phyloP scores from a whole-genome alignment of 2,329 filamentous ascomycete genomes.

The Daldinia sp. region DNA sequence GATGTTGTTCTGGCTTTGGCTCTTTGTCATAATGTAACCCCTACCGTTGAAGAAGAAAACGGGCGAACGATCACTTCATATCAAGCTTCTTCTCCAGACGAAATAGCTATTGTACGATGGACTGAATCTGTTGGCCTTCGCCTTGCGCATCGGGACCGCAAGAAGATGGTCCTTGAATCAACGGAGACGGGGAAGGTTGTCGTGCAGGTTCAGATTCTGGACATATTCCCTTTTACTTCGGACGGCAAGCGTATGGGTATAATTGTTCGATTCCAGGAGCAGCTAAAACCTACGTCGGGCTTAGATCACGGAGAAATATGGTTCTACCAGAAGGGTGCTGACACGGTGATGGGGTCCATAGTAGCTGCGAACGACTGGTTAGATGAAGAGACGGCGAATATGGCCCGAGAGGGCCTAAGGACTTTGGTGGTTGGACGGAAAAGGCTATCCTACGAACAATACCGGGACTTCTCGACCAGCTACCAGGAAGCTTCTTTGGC shows the following conservation, averaged over 20 bases:
- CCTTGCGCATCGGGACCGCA: constrained; percentile 86
- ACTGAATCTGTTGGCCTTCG: constrained; percentile 92
- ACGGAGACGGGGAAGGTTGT: constrained; percentile 78
- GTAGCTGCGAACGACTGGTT: constrained; percentile 98
- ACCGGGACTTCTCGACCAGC: constrained; percentile 79
- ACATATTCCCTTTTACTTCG: constrained; percentile 97
- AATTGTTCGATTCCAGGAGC: constrained; percentile 84
- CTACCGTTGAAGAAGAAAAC: constrained; percentile 85
- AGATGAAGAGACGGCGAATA: constrained; percentile 98
- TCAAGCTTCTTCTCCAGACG: constrained; percentile 96
- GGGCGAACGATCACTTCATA: constrained; percentile 85
- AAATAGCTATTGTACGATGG: constrained; percentile 97
- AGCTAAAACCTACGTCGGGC: constrained; percentile 62
- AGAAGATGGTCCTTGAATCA: constrained; percentile 84
- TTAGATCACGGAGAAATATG: constrained; percentile 82
- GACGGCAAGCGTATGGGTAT: constrained; percentile 99
- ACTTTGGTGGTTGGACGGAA: constrained; percentile 97
- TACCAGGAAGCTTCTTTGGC: constrained; percentile 85
- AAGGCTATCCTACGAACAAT: constrained; percentile 81
- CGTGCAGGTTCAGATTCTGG: constrained; percentile 88
- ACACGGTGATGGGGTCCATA: constrained; percentile 97
- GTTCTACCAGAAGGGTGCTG: constrained; percentile 99
- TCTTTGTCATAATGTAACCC: constrained; percentile 97
- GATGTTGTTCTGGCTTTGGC: constrained; percentile 93
- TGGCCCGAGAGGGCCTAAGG: constrained; percentile 95